Conservation (phyloP, 2,329 filamentous ascomycete genomes). For the Lasiodiplodia gonubiensis region DNA sequence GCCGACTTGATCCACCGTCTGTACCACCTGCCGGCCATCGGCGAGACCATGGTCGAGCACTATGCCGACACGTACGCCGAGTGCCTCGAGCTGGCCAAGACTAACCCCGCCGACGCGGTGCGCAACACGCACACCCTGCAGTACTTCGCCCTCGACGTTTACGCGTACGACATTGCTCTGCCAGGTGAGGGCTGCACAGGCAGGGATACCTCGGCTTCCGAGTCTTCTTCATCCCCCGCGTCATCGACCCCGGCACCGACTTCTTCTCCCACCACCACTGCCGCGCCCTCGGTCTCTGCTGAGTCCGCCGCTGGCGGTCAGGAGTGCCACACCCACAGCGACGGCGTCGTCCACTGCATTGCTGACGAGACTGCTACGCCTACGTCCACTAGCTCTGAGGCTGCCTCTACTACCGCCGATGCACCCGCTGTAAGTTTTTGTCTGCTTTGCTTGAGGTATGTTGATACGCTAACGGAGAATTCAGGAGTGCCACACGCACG, state of each 20-base stretch:
- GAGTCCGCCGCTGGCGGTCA: not conserved
- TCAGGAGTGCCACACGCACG: slow-evolving; percentile 24
- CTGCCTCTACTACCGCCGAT: slow-evolving; percentile 3
- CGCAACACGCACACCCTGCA: slow-evolving; percentile 68
- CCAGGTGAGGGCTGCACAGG: slow-evolving; percentile 68
- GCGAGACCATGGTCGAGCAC: slow-evolving; percentile 66
- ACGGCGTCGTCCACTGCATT: slow-evolving; percentile 26
- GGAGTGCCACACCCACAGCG: slow-evolving; percentile 24
- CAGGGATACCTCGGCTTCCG: slow-evolving; percentile 34
- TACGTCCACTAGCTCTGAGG: not conserved
- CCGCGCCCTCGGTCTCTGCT: not conserved
- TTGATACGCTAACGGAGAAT: not conserved
- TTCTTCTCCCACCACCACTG: slow-evolving; percentile 5
- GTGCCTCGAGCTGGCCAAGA: slow-evolving; percentile 59
- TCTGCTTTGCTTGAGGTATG: not conserved
- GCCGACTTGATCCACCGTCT: slow-evolving; percentile 71
- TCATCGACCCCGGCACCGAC: not conserved
- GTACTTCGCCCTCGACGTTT: slow-evolving; percentile 72
- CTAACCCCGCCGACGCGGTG: slow-evolving; percentile 56
- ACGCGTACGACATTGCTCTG: slow-evolving; percentile 68
- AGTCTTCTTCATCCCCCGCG: slow-evolving; percentile 30
- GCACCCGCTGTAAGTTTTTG: not conserved
- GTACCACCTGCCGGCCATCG: slow-evolving; percentile 66
- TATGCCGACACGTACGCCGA: slow-evolving; percentile 65
- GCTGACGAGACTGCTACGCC: not conserved